Evolutionary conservation across 1,139 yeast genomes (phyloP).

Genomic region (Yarrowia galli): DNA sequence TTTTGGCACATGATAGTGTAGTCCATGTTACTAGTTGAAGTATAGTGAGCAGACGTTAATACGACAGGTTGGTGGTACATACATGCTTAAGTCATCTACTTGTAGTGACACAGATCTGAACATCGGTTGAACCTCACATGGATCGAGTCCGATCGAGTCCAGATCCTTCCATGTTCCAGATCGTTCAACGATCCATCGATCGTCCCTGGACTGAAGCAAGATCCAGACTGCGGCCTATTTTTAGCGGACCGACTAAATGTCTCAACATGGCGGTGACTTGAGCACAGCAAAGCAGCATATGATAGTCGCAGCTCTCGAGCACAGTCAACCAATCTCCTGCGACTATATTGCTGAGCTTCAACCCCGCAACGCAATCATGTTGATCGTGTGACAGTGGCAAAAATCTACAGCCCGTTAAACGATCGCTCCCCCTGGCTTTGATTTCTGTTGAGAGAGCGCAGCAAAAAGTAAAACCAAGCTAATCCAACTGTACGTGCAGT

Average conservation of each 20-base stretch:
- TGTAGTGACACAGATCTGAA: too few relatives aligned
- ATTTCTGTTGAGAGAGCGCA: neutral
- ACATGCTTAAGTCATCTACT: too few relatives aligned
- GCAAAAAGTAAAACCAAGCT: slow-evolving; percentile 6
- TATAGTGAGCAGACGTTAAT: too few relatives aligned
- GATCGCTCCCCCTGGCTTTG: slow-evolving; percentile 10
- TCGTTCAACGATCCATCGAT: neutral
- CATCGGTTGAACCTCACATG: too few relatives aligned
- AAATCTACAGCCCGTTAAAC: neutral
- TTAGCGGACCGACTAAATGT: slow-evolving; percentile 18
- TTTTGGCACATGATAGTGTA: too few relatives aligned
- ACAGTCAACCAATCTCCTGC: neutral
- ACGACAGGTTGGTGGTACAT: too few relatives aligned
- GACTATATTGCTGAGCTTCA: neutral
- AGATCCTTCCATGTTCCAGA: too few relatives aligned
- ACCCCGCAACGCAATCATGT: slow-evolving; percentile 8
- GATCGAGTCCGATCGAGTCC: too few relatives aligned
- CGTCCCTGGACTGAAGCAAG: neutral
- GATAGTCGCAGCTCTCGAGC: slow-evolving; percentile 27
- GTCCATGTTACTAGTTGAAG: too few relatives aligned
- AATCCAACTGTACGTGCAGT: neutral
- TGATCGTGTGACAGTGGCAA: slow-evolving; percentile 30
- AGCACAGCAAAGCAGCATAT: slow-evolving; percentile 9
- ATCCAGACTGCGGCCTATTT: slow-evolving; percentile 4
- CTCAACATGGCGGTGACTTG: neutral